phyloP scores from a whole-genome alignment of 2,329 filamentous ascomycete genomes.

The Fusarium temperatum region DNA sequence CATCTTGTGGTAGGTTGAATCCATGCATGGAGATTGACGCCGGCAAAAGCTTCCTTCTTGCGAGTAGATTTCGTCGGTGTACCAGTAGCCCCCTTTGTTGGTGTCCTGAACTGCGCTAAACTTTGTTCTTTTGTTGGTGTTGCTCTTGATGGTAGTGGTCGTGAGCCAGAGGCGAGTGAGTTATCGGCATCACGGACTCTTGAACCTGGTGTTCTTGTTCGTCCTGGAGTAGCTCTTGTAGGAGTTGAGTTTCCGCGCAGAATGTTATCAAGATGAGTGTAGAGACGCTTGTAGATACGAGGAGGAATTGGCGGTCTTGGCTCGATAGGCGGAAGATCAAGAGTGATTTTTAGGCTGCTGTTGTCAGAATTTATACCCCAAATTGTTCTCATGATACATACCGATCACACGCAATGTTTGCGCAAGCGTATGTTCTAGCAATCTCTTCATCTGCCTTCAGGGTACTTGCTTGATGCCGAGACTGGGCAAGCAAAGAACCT shows the following conservation, averaged over 20 bases:
- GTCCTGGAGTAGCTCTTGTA: conserved; percentile 39
- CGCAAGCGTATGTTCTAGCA: conserved; percentile 84
- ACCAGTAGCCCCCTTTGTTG: conserved; percentile 37
- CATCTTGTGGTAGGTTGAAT: conserved; percentile 73
- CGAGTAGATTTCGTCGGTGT: conserved; percentile 56
- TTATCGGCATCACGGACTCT: conserved; percentile 42
- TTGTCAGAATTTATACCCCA: neutral
- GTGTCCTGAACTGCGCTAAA: conserved; percentile 55
- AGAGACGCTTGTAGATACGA: conserved; percentile 84
- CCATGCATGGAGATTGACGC: conserved; percentile 67
- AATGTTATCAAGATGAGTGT: conserved; percentile 79
- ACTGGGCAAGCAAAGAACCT: conserved; percentile 80
- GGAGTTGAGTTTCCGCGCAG: conserved; percentile 57
- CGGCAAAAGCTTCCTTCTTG: conserved; percentile 38
- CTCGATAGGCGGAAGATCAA: conserved; percentile 81
- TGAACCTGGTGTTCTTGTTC: conserved; percentile 47
- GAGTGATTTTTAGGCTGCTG: conserved; percentile 73
- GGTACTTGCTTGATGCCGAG: conserved; percentile 77
- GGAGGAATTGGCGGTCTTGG: conserved; percentile 81
- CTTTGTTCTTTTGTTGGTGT: conserved; percentile 59
- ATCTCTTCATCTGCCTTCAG: conserved; percentile 89
- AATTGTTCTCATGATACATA: conserved; percentile 45
- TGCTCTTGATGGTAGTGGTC: conserved; percentile 50
- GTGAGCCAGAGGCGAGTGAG: conserved; percentile 41
- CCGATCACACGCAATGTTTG: conserved; percentile 90